These are phyloP conservation scores for Musa acuminata DNA, from an alignment of 176 grass and related monocot species.

Conservation along the genomic window DNA sequence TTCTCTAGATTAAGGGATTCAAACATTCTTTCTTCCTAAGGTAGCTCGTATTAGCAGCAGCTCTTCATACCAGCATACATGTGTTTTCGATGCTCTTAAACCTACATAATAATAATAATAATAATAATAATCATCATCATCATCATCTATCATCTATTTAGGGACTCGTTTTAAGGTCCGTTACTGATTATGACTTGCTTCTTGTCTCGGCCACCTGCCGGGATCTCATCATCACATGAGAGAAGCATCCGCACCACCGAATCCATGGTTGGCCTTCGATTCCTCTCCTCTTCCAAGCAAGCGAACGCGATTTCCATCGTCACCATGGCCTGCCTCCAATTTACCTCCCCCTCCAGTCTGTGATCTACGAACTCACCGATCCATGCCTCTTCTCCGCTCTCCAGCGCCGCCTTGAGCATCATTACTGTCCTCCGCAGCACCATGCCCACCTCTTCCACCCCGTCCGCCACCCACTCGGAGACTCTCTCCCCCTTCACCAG, in stretches of 20 bases:
- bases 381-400: not conserved
- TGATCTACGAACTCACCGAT: constrained; percentile 14
- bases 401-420: constrained; percentile 7
- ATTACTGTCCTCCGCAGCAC: constrained; percentile 1
- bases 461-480: constrained; percentile 16
- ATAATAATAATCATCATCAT: too few relatives aligned
- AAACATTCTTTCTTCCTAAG: too few relatives aligned
- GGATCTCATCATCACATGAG: not conserved
- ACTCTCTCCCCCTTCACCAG: constrained; percentile 24
- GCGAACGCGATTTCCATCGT: constrained; percentile 18
- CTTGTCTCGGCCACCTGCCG: too few relatives aligned
- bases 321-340: not conserved
- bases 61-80: too few relatives aligned
- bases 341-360: constrained; percentile 16
- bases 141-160: too few relatives aligned
- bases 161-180: too few relatives aligned
- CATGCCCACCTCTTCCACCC: constrained; percentile 1
- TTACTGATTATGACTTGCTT: too few relatives aligned
- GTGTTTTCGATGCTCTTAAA: too few relatives aligned
- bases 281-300: constrained; percentile 32
- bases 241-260: constrained; percentile 19
- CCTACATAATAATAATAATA: too few relatives aligned
- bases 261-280: constrained; percentile 29
- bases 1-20: too few relatives aligned
- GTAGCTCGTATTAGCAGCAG: too few relatives aligned